These are phyloP conservation scores for Patellifolia procumbens DNA, from an alignment of 179 eudicot genomes.

Conservation along the genomic window DNA sequence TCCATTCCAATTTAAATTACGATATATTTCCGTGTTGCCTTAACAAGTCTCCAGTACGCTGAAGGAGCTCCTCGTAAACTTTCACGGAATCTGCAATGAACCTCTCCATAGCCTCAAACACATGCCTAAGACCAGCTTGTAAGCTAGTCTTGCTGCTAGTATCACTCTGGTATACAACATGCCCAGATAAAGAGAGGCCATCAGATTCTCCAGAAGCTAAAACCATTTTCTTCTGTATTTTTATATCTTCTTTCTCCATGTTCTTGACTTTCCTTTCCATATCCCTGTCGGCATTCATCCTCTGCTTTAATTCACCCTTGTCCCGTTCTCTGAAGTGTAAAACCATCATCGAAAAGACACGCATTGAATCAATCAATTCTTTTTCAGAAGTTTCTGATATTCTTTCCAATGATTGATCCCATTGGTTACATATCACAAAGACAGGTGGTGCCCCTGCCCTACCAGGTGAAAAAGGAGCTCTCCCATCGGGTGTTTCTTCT, in stretches of 20 bases:
- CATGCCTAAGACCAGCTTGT: conserved; percentile 60
- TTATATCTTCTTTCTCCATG: conserved; percentile 75
- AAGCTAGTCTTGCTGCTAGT: conserved; percentile 64
- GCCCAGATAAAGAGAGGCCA: conserved; percentile 49
- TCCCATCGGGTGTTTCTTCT: conserved; percentile 80
- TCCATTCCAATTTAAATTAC: conserved; percentile 18
- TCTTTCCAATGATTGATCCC: conserved; percentile 82
- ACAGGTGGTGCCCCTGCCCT: conserved; percentile 91
- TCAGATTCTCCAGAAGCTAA: conserved; percentile 34
- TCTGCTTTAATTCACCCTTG: conserved; percentile 65
- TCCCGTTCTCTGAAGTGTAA: conserved; percentile 77
- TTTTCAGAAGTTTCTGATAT: conserved; percentile 87
- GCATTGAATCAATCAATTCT: conserved; percentile 79
- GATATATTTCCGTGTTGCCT: conserved; percentile 40
- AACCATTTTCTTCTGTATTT: conserved; percentile 69
- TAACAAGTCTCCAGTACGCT: conserved; percentile 68
- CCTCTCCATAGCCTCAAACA: conserved; percentile 82
- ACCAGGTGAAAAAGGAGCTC: conserved; percentile 85
- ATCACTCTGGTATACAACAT: conserved; percentile 81
- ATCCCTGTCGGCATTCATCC: conserved; percentile 56
- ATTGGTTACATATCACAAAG: conserved; percentile 82
- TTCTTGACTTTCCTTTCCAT: conserved; percentile 67
- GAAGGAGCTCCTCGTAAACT: conserved; percentile 74
- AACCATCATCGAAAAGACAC: conserved; percentile 60
- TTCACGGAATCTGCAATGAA: conserved; percentile 63